Evolutionary conservation across 225 moss, liverwort and hornwort genomes (phyloP).

Genomic region (Lunularia cruciata): DNA sequence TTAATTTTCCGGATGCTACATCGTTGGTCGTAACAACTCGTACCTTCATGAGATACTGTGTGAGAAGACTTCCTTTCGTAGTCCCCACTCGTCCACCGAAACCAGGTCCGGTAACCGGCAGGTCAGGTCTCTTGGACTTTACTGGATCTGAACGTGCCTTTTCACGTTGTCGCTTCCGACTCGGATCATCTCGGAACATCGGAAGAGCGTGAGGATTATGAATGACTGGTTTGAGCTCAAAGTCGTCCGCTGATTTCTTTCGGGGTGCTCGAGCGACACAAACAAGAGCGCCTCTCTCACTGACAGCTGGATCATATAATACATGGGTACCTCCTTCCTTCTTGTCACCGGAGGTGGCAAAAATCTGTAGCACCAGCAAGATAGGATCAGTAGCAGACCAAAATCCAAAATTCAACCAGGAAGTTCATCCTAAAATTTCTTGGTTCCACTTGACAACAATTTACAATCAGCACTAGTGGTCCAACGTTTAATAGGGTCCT

Average conservation of each 20-base stretch:
- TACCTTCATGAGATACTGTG: constrained; percentile 98
- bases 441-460: not conserved
- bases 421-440: not conserved
- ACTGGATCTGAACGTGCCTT: constrained; percentile 87
- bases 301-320: constrained; percentile 86
- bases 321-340: constrained; percentile 76
- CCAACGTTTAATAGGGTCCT: not conserved
- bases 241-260: constrained; percentile 88
- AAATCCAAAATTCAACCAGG: not conserved
- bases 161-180: constrained; percentile 91
- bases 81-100: constrained; percentile 97
- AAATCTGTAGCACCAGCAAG: constrained; percentile 56
- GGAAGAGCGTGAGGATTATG: constrained; percentile 97
- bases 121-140: constrained; percentile 86
- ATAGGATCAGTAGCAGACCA: not conserved
- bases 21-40: not conserved
- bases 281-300: constrained; percentile 91
- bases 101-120: constrained; percentile 95
- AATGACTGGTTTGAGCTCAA: constrained; percentile 79
- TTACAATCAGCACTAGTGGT: constrained; percentile 4
- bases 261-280: constrained; percentile 94
- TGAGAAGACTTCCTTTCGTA: constrained; percentile 93
- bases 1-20: no score
- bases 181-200: constrained; percentile 93
- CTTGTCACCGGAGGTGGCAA: constrained; percentile 84